Percentiles rank a stretch among this genome's conserved stretches.
Evolutionary conservation across 257 asterid genomes (phyloP).

Genomic region (Pogostemon cablin): DNA sequence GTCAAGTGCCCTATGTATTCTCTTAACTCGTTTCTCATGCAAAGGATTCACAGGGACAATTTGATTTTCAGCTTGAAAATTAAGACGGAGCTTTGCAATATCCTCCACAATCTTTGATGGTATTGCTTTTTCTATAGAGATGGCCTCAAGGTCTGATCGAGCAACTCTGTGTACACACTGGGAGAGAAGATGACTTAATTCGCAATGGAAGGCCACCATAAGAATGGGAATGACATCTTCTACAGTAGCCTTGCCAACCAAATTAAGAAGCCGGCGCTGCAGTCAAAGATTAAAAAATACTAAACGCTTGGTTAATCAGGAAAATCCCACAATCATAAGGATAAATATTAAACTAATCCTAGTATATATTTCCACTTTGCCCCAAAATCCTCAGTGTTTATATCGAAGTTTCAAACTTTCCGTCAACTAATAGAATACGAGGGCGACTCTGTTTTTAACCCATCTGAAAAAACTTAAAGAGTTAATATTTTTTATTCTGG

Average conservation of each 20-base stretch:
- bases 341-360: neutral
- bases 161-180: constrained; percentile 58
- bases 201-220: constrained; percentile 56
- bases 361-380: neutral
- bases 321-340: neutral
- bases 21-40: constrained; percentile 54
- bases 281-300: constrained; percentile 30
- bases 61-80: constrained; percentile 34
- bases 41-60: constrained; percentile 33
- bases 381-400: neutral
- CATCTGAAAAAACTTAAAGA: neutral
- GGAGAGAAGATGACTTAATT: constrained; percentile 50
- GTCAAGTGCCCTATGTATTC: constrained; percentile 70
- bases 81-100: constrained; percentile 42
- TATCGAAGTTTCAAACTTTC: neutral
- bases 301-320: neutral
- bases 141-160: constrained; percentile 55
- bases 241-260: constrained; percentile 55
- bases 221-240: constrained; percentile 71
- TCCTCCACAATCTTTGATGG: constrained; percentile 49
- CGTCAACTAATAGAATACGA: neutral
- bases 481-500: too few relatives aligned
- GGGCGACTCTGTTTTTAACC: neutral
- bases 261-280: constrained; percentile 67
- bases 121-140: constrained; percentile 54